These are phyloP conservation scores for Eucalyptus erythrocorys DNA, from an alignment of 345 rosid species.

Conservation along the genomic window DNA sequence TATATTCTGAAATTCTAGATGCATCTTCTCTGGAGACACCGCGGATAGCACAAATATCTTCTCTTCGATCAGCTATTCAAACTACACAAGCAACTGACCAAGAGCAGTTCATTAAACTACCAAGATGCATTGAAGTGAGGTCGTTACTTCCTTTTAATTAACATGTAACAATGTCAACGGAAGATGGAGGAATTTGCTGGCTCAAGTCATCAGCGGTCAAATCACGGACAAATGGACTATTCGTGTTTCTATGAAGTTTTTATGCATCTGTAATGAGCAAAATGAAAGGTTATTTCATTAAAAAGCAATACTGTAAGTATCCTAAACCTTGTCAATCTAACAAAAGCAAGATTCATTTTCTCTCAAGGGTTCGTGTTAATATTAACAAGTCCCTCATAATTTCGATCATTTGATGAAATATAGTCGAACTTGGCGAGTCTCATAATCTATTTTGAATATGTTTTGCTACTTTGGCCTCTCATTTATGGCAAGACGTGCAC, in stretches of 20 bases:
- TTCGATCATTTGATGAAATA: not conserved
- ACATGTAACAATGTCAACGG: constrained; percentile 68
- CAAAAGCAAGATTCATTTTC: not conserved
- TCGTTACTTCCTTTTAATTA: not conserved
- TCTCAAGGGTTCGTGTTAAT: not conserved
- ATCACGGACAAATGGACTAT: constrained; percentile 62
- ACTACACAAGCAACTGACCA: not conserved
- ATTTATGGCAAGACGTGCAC: not conserved
- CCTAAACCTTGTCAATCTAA: not conserved
- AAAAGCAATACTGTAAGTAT: not conserved
- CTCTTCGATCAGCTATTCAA: constrained; percentile 15
- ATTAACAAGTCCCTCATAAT: not conserved
- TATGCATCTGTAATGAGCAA: constrained; percentile 44
- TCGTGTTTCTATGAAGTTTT: constrained; percentile 46
- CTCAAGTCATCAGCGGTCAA: constrained; percentile 58
- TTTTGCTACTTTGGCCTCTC: not conserved
- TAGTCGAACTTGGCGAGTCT: not conserved
- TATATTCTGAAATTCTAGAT: constrained; percentile 53
- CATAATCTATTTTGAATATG: not conserved
- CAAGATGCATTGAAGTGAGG: not conserved
- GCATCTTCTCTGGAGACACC: constrained; percentile 87
- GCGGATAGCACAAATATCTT: constrained; percentile 87
- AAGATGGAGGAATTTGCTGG: constrained; percentile 60
- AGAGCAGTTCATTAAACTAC: not conserved
- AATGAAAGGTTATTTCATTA: not conserved